A percentile compares a stretch with the other conserved stretches of the same genome.
Evolutionary conservation across 208 protist genomes (phyloP).

Genomic region (Acanthamoeba royreba): DNA sequence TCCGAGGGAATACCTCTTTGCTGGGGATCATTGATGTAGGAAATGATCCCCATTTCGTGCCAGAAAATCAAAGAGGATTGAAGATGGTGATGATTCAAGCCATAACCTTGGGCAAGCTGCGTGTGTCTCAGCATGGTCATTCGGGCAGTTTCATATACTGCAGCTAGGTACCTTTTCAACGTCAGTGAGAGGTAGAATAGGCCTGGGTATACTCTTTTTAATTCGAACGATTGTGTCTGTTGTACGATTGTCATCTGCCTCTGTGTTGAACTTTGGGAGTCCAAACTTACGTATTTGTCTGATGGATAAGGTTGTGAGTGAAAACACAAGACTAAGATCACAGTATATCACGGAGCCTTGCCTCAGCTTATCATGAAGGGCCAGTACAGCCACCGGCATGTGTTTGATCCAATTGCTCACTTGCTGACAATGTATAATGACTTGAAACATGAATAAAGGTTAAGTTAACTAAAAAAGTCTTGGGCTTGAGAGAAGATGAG

Average conservation of each 20-base stretch:
- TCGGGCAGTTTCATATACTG: too few relatives aligned
- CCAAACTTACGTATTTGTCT: neutral
- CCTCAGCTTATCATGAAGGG: neutral
- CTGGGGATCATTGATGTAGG: neutral
- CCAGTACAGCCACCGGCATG: neutral
- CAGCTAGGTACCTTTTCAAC: too few relatives aligned
- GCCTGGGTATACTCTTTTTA: too few relatives aligned
- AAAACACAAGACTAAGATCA: too few relatives aligned
- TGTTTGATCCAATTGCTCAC: neutral
- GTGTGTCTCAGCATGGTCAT: too few relatives aligned
- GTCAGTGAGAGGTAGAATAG: too few relatives aligned
- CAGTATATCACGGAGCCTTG: too few relatives aligned
- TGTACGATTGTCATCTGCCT: neutral
- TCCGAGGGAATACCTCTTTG: neutral
- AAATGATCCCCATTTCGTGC: neutral
- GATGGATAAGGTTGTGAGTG: neutral
- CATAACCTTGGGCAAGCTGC: neutral
- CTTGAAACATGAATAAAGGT: neutral
- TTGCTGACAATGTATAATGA: neutral
- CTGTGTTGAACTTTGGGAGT: neutral
- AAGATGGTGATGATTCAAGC: neutral
- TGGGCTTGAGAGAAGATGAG: neutral
- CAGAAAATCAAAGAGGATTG: neutral
- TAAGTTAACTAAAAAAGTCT: neutral
- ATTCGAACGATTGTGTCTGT: too few relatives aligned